These are phyloP conservation scores for Annona squamosa DNA, from an alignment of 164 flowering plant species.

Conservation along the genomic window DNA sequence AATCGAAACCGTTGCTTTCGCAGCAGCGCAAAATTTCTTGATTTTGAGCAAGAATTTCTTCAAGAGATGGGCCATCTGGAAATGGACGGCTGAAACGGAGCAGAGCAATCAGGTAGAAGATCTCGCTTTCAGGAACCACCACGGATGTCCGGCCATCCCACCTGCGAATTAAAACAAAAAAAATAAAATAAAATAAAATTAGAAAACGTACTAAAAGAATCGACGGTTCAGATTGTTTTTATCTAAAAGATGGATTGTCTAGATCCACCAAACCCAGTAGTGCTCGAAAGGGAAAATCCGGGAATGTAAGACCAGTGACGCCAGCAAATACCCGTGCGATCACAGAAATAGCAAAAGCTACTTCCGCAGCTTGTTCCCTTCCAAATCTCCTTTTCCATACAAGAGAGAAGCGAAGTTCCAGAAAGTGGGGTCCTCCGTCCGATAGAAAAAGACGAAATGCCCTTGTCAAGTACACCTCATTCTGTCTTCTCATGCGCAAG, in stretches of 20 bases:
- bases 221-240: too few species aligned
- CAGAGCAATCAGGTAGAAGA: constrained; percentile 76
- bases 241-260: too few species aligned
- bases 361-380: background rate
- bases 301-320: too few species aligned
- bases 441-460: background rate
- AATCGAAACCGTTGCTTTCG: constrained; percentile 38
- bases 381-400: background rate
- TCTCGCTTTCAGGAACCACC: constrained; percentile 64
- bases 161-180: constrained; percentile 23
- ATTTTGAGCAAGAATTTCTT: constrained; percentile 50
- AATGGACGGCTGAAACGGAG: constrained; percentile 44
- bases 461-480: background rate
- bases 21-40: constrained; percentile 51
- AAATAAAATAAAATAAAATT: background rate
- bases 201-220: background rate
- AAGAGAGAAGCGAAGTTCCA: background rate
- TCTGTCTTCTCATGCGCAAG: background rate
- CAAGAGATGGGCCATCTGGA: constrained; percentile 39
- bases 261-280: too few species aligned
- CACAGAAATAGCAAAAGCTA: constrained; percentile 2
- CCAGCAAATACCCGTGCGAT: background rate
- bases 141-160: constrained; percentile 78
- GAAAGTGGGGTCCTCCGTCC: background rate
- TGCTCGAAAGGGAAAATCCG: background rate